Evolutionary conservation across 2,329 filamentous ascomycete genomes (phyloP).

Genomic region (Ophiostoma montium): DNA sequence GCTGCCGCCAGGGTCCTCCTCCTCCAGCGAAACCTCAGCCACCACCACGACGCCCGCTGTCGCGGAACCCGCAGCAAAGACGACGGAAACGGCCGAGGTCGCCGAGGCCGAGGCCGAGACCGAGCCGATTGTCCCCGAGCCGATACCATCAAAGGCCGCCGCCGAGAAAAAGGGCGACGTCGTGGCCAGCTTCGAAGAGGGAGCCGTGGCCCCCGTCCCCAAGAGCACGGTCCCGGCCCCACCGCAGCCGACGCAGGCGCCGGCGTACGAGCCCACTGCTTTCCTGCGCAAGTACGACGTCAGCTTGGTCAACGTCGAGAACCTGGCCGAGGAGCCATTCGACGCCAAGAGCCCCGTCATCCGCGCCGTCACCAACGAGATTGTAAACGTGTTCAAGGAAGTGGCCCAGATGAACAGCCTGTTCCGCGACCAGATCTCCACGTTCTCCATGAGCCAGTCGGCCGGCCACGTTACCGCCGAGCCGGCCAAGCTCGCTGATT

Average conservation of each 20-base stretch:
- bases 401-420: conserved; percentile 86
- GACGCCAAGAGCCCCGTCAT: conserved; percentile 84
- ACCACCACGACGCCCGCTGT: background rate
- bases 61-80: conserved; percentile 20
- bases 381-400: conserved; percentile 97
- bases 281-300: conserved; percentile 87
- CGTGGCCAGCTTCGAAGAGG: conserved; percentile 92
- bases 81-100: conserved; percentile 27
- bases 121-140: conserved; percentile 39
- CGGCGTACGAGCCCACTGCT: conserved; percentile 67
- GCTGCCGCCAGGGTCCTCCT: conserved; percentile 47
- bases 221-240: conserved; percentile 29
- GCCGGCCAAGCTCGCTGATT: conserved; percentile 88
- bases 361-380: conserved; percentile 87
- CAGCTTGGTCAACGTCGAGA: conserved; percentile 90
- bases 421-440: conserved; percentile 94
- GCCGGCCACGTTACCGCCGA: conserved; percentile 92
- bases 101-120: conserved; percentile 27
- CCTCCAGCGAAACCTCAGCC: conserved; percentile 4
- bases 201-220: conserved; percentile 38
- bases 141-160: conserved; percentile 39
- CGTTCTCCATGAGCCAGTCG: conserved; percentile 89
- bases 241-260: background rate
- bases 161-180: conserved; percentile 78
- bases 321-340: conserved; percentile 74